Evolutionary conservation across 2,329 filamentous ascomycete genomes (phyloP), one percentile per base, ranked within the genome.

Genomic region (Lachnellula cervina): DNA sequence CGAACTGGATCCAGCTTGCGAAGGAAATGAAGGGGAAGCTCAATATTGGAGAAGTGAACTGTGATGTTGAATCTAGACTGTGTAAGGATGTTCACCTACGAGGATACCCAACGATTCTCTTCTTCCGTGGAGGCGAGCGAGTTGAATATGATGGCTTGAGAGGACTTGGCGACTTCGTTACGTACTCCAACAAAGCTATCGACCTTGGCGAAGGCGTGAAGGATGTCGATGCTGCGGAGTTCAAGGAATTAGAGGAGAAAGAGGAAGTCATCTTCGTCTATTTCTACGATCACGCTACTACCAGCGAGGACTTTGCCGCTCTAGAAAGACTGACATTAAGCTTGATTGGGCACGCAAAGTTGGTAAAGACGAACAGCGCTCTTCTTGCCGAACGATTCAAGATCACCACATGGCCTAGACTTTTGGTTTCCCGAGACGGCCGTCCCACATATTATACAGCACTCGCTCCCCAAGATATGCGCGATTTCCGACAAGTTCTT

Each of bases 241-340:
- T 99, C 68, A 86, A 88, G 70, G 85, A 86, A 59, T 77, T 99
- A 66, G 93, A 99, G 72, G 82, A 94, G 76, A 93, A 88, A 60
- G 90, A 97, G 66, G 92, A 97, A 58, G 94, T 99, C 59, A 87
- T 97, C 53, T 99, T 99, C 72, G 76, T 96, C 63, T 99, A 97
- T 76, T 96, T 97, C 73, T 99, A 97, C 73, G 94, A 99, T 69
- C 86, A 96, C 64, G 94, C 94, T 13, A 97, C 93, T 2, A 95
- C 91, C 0, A 86, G 80, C 44, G 94, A 99, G 73, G 94, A 99
- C 69, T 96, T 99, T 68, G 79, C 81, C 64, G 92, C 93, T 21
- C 77, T 99, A 44, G 90, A 97, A 60, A 85, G 91, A 40, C 76
- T 99, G 34, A 90, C 90, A 16, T 79, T 97, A 53, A 92, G 85